phyloP scores from a whole-genome alignment of 345 rosid species.

The Linum trigynum region DNA sequence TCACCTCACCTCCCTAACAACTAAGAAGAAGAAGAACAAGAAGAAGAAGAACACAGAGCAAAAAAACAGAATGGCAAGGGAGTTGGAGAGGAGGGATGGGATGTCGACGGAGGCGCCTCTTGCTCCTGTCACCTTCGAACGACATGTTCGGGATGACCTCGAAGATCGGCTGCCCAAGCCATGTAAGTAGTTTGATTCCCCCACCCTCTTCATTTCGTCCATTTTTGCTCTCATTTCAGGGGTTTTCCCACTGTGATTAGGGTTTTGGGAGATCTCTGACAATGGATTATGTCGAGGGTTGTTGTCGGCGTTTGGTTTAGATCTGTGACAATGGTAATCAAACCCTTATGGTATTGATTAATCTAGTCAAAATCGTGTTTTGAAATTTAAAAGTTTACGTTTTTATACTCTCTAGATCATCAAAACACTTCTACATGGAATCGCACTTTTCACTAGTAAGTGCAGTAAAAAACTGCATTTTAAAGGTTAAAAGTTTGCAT shows the following conservation, averaged over 20 bases:
- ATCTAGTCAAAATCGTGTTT: too few relatives aligned
- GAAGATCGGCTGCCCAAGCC: slow-evolving; percentile 64
- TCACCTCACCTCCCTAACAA: background rate
- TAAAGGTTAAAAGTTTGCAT: too few relatives aligned
- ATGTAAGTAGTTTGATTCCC: slow-evolving; percentile 29
- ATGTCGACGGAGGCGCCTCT: slow-evolving; percentile 55
- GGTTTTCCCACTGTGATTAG: too few relatives aligned
- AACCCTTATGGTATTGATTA: too few relatives aligned
- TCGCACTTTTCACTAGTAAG: too few relatives aligned
- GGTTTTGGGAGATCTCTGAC: background rate
- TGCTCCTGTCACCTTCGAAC: slow-evolving; percentile 63
- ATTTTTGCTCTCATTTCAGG: background rate
- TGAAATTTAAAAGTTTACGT: too few relatives aligned
- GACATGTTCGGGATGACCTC: slow-evolving; percentile 50
- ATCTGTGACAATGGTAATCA: too few relatives aligned
- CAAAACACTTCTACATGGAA: too few relatives aligned
- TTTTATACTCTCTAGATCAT: too few relatives aligned
- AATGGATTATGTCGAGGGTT: background rate
- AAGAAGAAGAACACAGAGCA: background rate
- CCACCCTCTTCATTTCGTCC: too few relatives aligned
- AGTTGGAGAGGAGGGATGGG: slow-evolving; percentile 30
- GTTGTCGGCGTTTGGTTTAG: too few relatives aligned
- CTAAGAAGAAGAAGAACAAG: background rate
- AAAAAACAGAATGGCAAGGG: slow-evolving; percentile 12
- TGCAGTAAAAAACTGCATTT: too few relatives aligned